Conservation (phyloP, 768 basidiomycete genomes). For the Lactarius indigo region DNA sequence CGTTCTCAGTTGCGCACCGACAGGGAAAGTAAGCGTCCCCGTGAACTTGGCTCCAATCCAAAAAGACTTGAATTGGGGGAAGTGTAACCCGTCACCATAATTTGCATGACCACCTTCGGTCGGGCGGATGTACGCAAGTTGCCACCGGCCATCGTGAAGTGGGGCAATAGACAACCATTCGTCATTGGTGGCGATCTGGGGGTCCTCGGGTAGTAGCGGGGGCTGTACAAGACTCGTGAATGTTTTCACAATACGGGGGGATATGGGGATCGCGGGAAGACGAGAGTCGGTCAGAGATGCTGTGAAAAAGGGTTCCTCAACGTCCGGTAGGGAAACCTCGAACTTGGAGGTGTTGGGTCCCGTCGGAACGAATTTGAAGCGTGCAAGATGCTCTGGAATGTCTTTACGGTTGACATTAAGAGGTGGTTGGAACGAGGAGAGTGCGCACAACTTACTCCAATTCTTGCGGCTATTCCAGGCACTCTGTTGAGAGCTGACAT, state of each 20-base stretch:
- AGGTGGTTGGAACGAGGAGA: not conserved
- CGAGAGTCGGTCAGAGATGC: conserved; percentile 17
- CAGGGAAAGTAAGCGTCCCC: conserved; percentile 3
- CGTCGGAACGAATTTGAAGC: conserved; percentile 9
- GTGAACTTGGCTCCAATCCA: conserved; percentile 20
- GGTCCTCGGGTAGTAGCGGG: conserved; percentile 1
- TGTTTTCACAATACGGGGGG: conserved; percentile 1
- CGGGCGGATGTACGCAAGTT: conserved; percentile 15
- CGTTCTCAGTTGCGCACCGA: not conserved
- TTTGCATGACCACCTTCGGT: not conserved
- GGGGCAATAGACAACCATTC: conserved; percentile 19
- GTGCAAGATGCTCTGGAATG: conserved; percentile 18
- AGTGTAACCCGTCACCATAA: conserved; percentile 20
- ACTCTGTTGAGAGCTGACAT: conserved; percentile 9
- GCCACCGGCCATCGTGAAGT: conserved; percentile 9
- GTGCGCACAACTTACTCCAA: conserved; percentile 16
- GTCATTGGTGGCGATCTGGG: not conserved
- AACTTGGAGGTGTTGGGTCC: not conserved
- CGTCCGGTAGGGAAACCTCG: conserved; percentile 7
- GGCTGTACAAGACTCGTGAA: conserved; percentile 12
- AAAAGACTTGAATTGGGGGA: conserved; percentile 2
- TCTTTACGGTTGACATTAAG: not conserved
- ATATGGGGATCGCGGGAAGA: conserved; percentile 17
- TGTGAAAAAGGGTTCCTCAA: conserved; percentile 17
- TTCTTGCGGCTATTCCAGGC: conserved; percentile 19